Percentiles rank a stretch among this genome's conserved stretches.
Conservation (phyloP, 768 basidiomycete species). For the Tylopilus rubrobrunneus region DNA sequence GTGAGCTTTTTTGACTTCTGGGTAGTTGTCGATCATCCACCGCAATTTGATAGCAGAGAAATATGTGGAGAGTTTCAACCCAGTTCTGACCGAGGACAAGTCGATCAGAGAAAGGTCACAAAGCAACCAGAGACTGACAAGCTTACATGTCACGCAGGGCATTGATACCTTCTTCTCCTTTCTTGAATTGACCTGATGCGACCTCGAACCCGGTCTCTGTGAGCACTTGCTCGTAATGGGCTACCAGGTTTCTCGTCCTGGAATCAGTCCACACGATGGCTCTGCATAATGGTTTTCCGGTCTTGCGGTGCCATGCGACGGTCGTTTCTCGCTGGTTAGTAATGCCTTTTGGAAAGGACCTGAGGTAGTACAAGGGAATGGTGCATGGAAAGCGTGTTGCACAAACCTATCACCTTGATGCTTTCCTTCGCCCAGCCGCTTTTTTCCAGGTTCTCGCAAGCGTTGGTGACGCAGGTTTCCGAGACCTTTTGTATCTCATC, state of each 20-base stretch:
- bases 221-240: slow-evolving; percentile 73
- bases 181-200: slow-evolving; percentile 58
- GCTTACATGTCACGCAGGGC: slow-evolving; percentile 65
- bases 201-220: slow-evolving; percentile 72
- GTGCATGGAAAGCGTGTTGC: background rate
- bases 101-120: background rate
- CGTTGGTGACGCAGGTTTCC: slow-evolving; percentile 69
- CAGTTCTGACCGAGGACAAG: slow-evolving; percentile 53
- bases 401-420: slow-evolving; percentile 87
- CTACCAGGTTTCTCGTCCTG: slow-evolving; percentile 83
- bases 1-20: slow-evolving; percentile 73
- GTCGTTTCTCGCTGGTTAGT: slow-evolving; percentile 98
- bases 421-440: slow-evolving; percentile 76
- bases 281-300: slow-evolving; percentile 83
- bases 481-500: slow-evolving; percentile 75
- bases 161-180: slow-evolving; percentile 64
- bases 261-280: slow-evolving; percentile 97
- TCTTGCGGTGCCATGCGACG: slow-evolving; percentile 86
- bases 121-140: slow-evolving; percentile 6
- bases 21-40: slow-evolving; percentile 93
- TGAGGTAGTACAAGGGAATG: background rate
- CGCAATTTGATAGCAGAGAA: slow-evolving; percentile 95
- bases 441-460: slow-evolving; percentile 65
- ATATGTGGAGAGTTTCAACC: slow-evolving; percentile 94
- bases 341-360: slow-evolving; percentile 51